Base-by-base conservation (phyloP, 2,329 filamentous ascomycete species). In the Colletotrichum cereale region DNA sequence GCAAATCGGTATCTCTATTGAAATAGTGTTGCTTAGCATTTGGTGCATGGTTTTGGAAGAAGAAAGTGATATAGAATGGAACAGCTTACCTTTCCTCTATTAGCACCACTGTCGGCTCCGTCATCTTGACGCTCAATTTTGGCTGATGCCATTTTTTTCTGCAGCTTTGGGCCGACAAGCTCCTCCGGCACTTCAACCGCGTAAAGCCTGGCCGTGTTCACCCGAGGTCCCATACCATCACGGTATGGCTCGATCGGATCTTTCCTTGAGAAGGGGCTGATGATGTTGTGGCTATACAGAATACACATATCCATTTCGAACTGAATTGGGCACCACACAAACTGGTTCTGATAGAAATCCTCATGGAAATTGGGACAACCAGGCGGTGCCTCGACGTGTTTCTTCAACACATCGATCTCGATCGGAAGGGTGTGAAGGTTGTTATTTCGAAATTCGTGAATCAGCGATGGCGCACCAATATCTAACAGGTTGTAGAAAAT, bases 271-370 rank as follows among this genome's bases (percentile, higher is more conserved):
- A 75, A 74, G 1, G 71, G 71, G 21, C 73, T 73, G 29, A 76
- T 44, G 21, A 61, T 67, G 26, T 73, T 44, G 48, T 29, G 62
- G 26, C 14, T 14, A 60, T 53, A 55, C 67, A 26, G 26, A 52
- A 16, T 10, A 1, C 64, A 53, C 73, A 75, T 75, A 11, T 48
- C 42, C 40, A 66, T 61, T 21, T 67, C 62, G 24, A 75, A 73
- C 14, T 58, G 36, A 38, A 75, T 68, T 4, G 74, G 66, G 16
- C 73, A 75, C 74, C 74, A 75, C 8, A 40, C 52, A 42, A 62
- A 73, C 50, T 75, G 73, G 29, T 56, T 62, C 14, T 29, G 18
- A 50, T 66, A 65, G 57, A 75, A 74, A 1, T 12, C 2, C 1
- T 29, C 11, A 36, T 50, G 47, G 24, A 62, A 62, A 11, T 50